A percentile compares a stretch with the other conserved stretches of the same genome.
Conservation (phyloP, 1,284 basidiomycete genomes). For the Malassezia sympodialis region DNA sequence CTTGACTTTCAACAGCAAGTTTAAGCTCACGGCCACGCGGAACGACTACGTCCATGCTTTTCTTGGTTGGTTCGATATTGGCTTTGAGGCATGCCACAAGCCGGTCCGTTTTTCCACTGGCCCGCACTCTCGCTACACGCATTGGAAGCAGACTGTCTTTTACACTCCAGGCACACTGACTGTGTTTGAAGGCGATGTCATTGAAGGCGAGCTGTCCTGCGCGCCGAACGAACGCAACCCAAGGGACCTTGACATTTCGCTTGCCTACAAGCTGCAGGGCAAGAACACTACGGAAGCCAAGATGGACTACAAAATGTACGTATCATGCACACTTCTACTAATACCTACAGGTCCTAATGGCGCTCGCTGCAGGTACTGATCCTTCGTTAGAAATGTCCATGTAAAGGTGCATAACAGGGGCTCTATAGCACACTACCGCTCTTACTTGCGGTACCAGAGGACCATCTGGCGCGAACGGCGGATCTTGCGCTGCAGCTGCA, state of each 20-base stretch:
- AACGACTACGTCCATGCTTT: constrained; percentile 96
- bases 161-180: constrained; percentile 44
- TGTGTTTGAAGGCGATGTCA: constrained; percentile 35
- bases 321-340: background rate
- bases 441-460: constrained; percentile 61
- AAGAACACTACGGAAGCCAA: constrained; percentile 20
- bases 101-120: constrained; percentile 59
- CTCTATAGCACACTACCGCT: constrained; percentile 3
- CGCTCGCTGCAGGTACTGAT: background rate
- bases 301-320: constrained; percentile 47
- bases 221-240: constrained; percentile 42
- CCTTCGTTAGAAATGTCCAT: background rate
- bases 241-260: constrained; percentile 43
- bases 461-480: constrained; percentile 76
- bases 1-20: constrained; percentile 71
- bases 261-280: constrained; percentile 36
- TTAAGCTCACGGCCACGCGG: constrained; percentile 70
- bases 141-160: constrained; percentile 49
- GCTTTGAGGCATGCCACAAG: constrained; percentile 92
- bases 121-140: constrained; percentile 46
- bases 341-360: constrained; percentile 12
- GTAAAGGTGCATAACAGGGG: background rate
- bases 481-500: constrained; percentile 96
- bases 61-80: constrained; percentile 97
- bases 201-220: constrained; percentile 36